phyloP scores from a whole-genome alignment of 2,329 filamentous ascomycete species.

The Trichoderma guizhouense region DNA sequence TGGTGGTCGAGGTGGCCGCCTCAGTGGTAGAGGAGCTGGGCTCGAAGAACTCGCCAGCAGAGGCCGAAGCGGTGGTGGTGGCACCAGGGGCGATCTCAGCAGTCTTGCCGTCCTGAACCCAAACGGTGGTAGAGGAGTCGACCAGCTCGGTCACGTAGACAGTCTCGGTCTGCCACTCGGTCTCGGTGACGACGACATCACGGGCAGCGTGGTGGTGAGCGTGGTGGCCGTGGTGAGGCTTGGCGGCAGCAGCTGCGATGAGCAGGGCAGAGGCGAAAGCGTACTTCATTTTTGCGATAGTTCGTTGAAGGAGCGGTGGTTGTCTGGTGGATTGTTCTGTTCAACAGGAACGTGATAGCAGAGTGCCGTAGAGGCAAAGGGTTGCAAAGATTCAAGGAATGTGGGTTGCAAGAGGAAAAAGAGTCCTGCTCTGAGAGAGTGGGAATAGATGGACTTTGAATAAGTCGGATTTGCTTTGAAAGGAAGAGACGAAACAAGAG shows the following conservation, averaged over 20 bases:
- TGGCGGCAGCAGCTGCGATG: constrained; percentile 46
- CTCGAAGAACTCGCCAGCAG: constrained; percentile 33
- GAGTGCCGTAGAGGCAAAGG: constrained; percentile 19
- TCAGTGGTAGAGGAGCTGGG: constrained; percentile 22
- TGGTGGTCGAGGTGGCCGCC: constrained; percentile 21
- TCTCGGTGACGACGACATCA: constrained; percentile 41
- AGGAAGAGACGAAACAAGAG: not conserved
- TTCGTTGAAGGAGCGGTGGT: not conserved
- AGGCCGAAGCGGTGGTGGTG: constrained; percentile 24
- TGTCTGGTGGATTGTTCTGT: constrained; percentile 6
- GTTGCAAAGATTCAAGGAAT: constrained; percentile 26
- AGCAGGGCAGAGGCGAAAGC: constrained; percentile 32
- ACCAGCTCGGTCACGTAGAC: constrained; percentile 46
- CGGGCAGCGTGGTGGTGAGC: constrained; percentile 39
- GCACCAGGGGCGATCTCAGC: constrained; percentile 15
- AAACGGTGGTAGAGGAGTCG: constrained; percentile 48
- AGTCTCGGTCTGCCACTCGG: constrained; percentile 50
- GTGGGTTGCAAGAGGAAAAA: constrained; percentile 13
- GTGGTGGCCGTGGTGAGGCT: constrained; percentile 44
- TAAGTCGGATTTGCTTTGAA: constrained; percentile 3
- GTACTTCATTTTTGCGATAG: constrained; percentile 39
- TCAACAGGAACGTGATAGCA: constrained; percentile 16
- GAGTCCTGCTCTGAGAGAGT: constrained; percentile 16
- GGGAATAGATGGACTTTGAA: constrained; percentile 15
- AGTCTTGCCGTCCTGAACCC: constrained; percentile 36